Percentiles rank a stretch among this genome's conserved stretches.
Evolutionary conservation across 2,329 filamentous ascomycete genomes (phyloP).

Genomic region (Aspergillus sp.): DNA sequence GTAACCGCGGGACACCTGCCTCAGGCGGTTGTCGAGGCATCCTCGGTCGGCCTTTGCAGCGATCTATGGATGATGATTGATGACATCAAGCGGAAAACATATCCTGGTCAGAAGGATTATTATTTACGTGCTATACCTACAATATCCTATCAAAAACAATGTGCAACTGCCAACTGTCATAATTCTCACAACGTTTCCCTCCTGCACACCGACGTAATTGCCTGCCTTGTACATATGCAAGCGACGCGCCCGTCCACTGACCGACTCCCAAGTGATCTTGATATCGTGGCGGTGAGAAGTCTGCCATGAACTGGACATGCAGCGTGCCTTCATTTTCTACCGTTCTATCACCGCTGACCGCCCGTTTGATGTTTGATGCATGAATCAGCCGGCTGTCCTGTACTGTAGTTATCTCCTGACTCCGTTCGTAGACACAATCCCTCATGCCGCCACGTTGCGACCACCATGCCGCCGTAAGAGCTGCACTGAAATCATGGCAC

Average conservation of each 20-base stretch:
- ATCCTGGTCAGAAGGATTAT: not conserved
- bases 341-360: not conserved
- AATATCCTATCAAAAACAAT: too few relatives aligned
- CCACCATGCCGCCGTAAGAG: not conserved
- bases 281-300: slow-evolving; percentile 18
- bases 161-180: not conserved
- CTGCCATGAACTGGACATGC: not conserved
- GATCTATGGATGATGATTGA: too few relatives aligned
- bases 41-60: too few relatives aligned
- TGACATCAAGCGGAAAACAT: not conserved
- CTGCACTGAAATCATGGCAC: not conserved
- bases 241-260: not conserved
- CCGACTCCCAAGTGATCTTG: slow-evolving; percentile 5
- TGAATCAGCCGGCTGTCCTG: too few relatives aligned
- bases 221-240: slow-evolving; percentile 1
- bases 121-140: too few relatives aligned
- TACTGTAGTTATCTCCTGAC: not conserved
- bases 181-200: not conserved
- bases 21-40: too few relatives aligned
- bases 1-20: too few relatives aligned
- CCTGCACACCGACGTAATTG: slow-evolving; percentile 6
- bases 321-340: too few relatives aligned
- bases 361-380: not conserved
- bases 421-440: not conserved
- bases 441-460: not conserved